Evolutionary conservation across 305 asterid genomes (phyloP), one percentile per base, ranked within the genome.

Genomic region (Withania somnifera): DNA sequence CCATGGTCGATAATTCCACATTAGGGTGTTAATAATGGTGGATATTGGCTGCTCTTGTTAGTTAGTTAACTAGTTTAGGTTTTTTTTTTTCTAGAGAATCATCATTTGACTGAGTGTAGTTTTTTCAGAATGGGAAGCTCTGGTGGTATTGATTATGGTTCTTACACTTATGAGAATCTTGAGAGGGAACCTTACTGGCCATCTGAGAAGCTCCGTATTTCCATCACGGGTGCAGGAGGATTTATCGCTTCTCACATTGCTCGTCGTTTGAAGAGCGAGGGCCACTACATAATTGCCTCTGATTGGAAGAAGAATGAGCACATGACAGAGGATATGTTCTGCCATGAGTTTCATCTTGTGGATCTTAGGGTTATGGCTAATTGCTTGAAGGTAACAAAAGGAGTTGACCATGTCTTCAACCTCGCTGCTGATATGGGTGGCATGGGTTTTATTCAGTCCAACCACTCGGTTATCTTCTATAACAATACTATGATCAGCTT

Each of bases 361-460:
- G 98, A 93, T 88, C 94, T 93, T 63, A 90, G 98, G 91, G 98
- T 94, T 82, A 93, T 93, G 97, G 98, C 92, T 77, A 94, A 93
- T 86, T 94, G 97, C 82, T 88, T 94, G 78, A 92, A 93, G 87
- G 97, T 94, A 68, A 89, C 97, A 57, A 81, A 91, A 42, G 93
- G 84, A 2, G 93, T 92, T 26, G 94, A 89, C 82, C 98, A 94
- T 81, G 98, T 93, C 24, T 94, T 94, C 87, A 94, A 94, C 84
- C 95, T 94, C 52, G 98, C 97, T 81, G 98, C 97, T 45, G 98
- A 94, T 84, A 94, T 94, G 98, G 97, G 98, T 73, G 98, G 98
- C 50, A 94, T 94, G 98, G 98, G 98, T 7, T 93, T 94, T 86
- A 95, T 95, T 85, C 98, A 95, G 92, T 95, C 98, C 4, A 95